Base-by-base conservation (phyloP, 176 grass and related monocot species). In the Oryza meyeriana region DNA sequence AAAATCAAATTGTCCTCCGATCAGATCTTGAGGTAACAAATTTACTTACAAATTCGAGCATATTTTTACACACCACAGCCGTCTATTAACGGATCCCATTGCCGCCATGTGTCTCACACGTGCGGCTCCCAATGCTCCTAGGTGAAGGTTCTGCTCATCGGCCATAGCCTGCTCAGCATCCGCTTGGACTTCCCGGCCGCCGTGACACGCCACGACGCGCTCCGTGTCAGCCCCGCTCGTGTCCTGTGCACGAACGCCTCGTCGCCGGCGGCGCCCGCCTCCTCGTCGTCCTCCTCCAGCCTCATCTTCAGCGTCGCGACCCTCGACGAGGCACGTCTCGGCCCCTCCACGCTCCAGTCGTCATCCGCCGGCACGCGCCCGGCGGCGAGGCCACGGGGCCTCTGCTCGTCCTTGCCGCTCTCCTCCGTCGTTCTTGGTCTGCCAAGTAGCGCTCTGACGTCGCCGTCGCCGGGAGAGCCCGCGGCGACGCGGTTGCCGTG, bases 301-400 rank as follows among this genome's bases (percentile, higher is more conserved):
- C 81, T 93, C 94, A 89, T 93, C 86, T 74, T 69, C 32, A 97
- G 89, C 12, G 94, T 89, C 4, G 85, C 52, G 12, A 82, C 48
- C 86, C 88, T 93, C 47, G 89, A 80, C 13, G 88, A 78, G 58
- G 80, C 61, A 66, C 59, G 74, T 18, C 73, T 89, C 71, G 77
- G 81, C 12, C 76, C 61, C 6, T 88, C 78, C 33, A 73, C 64
- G 87, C 84, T 89, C 90, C 90, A 87, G 4, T 64, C 64, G 28
- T 81, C 85, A 12, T 81, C 86, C n/a, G 12, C 36, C 6, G 63
- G 27, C 7, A 57, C 73, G 47, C 11, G 7, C 39, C 27, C 42
- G 25, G 13, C 57, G 18, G 38, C 41, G 31, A 52, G 32, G 29
- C 67, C 68, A 8, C 80, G 79, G 12, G 64, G 69, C 12, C 48